These are phyloP conservation scores for Xerocomus cyaneibrunnescens DNA, from an alignment of 1,284 basidiomycete genomes.

Conservation along the genomic window DNA sequence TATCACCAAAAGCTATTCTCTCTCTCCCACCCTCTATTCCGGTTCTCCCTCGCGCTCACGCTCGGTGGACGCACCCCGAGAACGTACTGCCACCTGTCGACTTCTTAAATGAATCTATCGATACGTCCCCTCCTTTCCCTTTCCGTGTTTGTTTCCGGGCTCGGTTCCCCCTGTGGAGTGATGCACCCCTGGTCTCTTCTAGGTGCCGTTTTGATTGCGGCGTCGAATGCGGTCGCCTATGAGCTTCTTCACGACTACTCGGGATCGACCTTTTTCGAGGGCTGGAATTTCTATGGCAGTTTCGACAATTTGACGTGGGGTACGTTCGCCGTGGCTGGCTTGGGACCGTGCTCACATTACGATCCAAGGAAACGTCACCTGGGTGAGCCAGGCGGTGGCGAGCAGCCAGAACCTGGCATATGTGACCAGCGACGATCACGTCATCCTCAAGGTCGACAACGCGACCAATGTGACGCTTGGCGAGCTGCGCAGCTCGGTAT, in stretches of 20 bases:
- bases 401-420: slow-evolving; percentile 51
- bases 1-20: too few relatives aligned
- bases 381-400: slow-evolving; percentile 47
- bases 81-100: slow-evolving; percentile 5
- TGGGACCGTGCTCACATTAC: slow-evolving; percentile 18
- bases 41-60: not conserved
- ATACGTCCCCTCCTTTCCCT: not conserved
- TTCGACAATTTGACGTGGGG: slow-evolving; percentile 54
- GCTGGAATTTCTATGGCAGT: slow-evolving; percentile 55
- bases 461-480: slow-evolving; percentile 49
- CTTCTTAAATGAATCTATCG: slow-evolving; percentile 13
- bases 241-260: slow-evolving; percentile 42
- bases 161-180: not conserved
- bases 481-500: slow-evolving; percentile 56
- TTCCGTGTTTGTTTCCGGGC: not conserved
- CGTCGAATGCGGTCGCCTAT: slow-evolving; percentile 22
- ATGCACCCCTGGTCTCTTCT: slow-evolving; percentile 13
- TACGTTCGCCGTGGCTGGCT: slow-evolving; percentile 24
- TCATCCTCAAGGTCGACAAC: slow-evolving; percentile 63
- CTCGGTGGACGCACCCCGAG: too few relatives aligned
- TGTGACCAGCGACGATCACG: slow-evolving; percentile 50
- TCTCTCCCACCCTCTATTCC: too few relatives aligned
- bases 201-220: slow-evolving; percentile 1
- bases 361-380: slow-evolving; percentile 49
- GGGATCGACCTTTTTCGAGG: slow-evolving; percentile 48